Percentiles rank a stretch among this genome's conserved stretches.
phyloP scores from a whole-genome alignment of 2,329 filamentous ascomycete genomes.

The Colletotrichum sp. region DNA sequence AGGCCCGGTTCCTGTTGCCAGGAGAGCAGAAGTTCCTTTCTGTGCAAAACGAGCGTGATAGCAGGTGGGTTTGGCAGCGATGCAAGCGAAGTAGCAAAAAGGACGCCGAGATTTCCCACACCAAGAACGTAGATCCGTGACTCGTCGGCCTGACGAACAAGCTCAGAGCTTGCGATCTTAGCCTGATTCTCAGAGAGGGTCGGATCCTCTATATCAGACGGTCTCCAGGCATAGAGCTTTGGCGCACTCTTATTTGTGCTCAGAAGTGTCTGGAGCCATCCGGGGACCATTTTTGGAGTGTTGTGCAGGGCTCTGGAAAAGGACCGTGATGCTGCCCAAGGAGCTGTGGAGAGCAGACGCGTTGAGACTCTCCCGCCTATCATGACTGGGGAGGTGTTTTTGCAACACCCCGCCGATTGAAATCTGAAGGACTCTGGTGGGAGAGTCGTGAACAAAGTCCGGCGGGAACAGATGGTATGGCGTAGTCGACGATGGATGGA shows the following conservation, averaged over 20 bases:
- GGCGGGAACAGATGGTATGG: not conserved
- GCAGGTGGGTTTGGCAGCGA: constrained; percentile 66
- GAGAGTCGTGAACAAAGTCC: not conserved
- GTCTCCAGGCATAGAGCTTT: constrained; percentile 41
- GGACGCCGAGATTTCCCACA: constrained; percentile 78
- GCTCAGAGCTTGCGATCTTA: not conserved
- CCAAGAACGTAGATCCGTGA: constrained; percentile 77
- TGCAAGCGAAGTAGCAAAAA: constrained; percentile 77
- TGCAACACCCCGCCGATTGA: not conserved
- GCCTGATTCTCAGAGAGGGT: not conserved
- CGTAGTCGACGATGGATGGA: not conserved
- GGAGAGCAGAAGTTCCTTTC: constrained; percentile 50
- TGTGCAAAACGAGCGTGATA: constrained; percentile 81
- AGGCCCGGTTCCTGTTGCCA: constrained; percentile 53
- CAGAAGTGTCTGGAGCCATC: constrained; percentile 38
- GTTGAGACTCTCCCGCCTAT: not conserved
- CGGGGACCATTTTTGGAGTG: not conserved
- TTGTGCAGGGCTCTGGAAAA: not conserved
- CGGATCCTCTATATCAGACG: constrained; percentile 29
- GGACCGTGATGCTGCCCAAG: not conserved
- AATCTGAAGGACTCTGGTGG: not conserved
- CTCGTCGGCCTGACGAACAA: not conserved
- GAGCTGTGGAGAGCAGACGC: not conserved
- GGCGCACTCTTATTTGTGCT: constrained; percentile 26
- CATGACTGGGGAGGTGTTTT: not conserved